A percentile compares a stretch with the other conserved stretches of the same genome.
These are phyloP conservation scores for Pseudoneurospora amorphoporcata DNA, from an alignment of 495 filamentous ascomycete genomes.

Conservation along the genomic window DNA sequence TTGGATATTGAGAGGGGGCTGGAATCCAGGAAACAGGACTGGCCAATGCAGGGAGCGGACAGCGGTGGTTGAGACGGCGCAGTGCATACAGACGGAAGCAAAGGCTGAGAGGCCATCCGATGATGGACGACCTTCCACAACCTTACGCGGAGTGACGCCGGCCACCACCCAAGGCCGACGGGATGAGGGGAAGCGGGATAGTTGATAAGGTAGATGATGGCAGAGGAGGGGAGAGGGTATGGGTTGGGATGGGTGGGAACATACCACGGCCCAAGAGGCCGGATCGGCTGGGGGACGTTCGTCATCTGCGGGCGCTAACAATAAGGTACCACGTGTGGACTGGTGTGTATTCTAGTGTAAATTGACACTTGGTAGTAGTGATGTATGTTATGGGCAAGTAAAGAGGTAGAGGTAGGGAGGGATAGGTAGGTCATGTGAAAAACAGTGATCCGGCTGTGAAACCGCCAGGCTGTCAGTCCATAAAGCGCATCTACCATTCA, in stretches of 20 bases:
- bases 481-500: neutral
- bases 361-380: neutral
- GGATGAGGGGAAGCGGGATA: neutral
- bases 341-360: neutral
- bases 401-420: neutral
- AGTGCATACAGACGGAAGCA: neutral
- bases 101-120: neutral
- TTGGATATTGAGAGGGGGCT: neutral
- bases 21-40: neutral
- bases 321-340: neutral
- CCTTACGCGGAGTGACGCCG: neutral
- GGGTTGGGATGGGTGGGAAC: neutral
- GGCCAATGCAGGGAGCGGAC: neutral
- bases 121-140: neutral
- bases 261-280: conserved; percentile 13
- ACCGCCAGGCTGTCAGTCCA: neutral
- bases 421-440: neutral
- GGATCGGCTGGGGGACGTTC: neutral
- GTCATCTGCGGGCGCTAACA: neutral
- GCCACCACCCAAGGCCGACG: neutral
- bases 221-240: neutral
- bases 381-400: neutral
- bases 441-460: neutral
- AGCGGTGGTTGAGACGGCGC: neutral
- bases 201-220: neutral